Evolutionary conservation across 345 rosid genomes (phyloP).

Genomic region (Rhodamnia rubescens): DNA sequence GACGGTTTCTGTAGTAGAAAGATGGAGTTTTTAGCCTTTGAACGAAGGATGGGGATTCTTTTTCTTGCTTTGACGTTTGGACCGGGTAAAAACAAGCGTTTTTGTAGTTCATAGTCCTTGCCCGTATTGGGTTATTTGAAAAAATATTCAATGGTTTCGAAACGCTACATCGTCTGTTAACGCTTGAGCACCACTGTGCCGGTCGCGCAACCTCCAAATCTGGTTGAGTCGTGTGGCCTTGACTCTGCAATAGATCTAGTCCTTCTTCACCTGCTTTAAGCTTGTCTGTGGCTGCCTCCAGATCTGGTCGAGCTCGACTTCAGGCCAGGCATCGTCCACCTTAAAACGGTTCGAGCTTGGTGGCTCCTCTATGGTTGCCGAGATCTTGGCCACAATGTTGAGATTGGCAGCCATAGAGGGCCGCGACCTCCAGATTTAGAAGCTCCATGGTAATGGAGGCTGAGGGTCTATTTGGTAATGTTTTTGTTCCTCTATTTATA

Average conservation of each 20-base stretch:
- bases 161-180: fast-evolving
- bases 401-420: neutral
- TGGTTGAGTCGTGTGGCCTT: neutral
- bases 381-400: neutral
- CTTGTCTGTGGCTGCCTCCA: neutral
- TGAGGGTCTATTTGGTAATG: too few species aligned
- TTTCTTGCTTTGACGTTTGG: neutral
- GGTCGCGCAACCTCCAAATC: neutral
- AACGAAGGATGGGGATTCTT: neutral
- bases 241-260: neutral
- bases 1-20: neutral
- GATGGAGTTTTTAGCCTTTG: neutral
- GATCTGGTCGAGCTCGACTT: neutral
- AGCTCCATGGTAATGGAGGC: neutral
- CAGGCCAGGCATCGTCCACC: fast-evolving
- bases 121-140: neutral
- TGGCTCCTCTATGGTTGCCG: neutral
- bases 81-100: neutral
- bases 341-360: neutral
- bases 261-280: neutral
- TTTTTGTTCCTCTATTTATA: too few species aligned
- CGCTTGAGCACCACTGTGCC: fast-evolving
- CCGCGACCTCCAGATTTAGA: neutral
- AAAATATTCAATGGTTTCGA: neutral
- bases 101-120: neutral